phyloP scores from a whole-genome alignment of 2,329 filamentous ascomycete genomes.

The Penicillium polonicum region DNA sequence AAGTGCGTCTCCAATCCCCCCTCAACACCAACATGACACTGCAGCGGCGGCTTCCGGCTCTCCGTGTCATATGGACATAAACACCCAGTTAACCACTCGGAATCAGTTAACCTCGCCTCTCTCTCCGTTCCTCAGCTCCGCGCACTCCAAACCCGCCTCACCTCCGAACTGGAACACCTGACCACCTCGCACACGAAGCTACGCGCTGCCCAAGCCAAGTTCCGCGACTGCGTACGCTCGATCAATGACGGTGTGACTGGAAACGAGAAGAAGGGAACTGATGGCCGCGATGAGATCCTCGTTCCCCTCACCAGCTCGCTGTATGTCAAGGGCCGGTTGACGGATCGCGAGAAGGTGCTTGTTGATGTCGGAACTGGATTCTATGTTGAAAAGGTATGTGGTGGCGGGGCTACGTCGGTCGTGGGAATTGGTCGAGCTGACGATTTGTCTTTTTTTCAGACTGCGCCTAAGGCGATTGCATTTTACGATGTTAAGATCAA shows the following conservation, averaged over 20 bases:
- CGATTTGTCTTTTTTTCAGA: conserved; percentile 32
- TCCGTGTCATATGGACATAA: neutral
- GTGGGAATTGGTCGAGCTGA: neutral
- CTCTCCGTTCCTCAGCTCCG: conserved; percentile 83
- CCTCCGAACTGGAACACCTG: conserved; percentile 93
- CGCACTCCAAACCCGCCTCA: conserved; percentile 91
- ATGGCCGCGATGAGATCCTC: conserved; percentile 58
- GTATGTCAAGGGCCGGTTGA: conserved; percentile 82
- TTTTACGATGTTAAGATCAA: conserved; percentile 70
- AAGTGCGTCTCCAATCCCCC: conserved; percentile 21
- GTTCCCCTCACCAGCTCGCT: conserved; percentile 94
- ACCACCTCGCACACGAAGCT: conserved; percentile 87
- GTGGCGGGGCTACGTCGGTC: neutral
- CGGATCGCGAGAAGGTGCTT: conserved; percentile 72
- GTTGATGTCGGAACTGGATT: conserved; percentile 95
- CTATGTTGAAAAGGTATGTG: conserved; percentile 80
- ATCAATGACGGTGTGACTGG: conserved; percentile 61
- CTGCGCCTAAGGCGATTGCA: conserved; percentile 58
- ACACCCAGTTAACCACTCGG: conserved; percentile 1
- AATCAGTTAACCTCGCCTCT: conserved; percentile 64
- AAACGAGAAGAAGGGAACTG: conserved; percentile 35
- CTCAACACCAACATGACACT: neutral
- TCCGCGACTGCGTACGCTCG: conserved; percentile 81
- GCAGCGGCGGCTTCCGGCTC: neutral
- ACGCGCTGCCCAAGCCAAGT: conserved; percentile 84